Evolutionary conservation across 2,329 filamentous ascomycete genomes (phyloP), one percentile per base, ranked within the genome.

Genomic region (Coniosporium tulheliwenetii): DNA sequence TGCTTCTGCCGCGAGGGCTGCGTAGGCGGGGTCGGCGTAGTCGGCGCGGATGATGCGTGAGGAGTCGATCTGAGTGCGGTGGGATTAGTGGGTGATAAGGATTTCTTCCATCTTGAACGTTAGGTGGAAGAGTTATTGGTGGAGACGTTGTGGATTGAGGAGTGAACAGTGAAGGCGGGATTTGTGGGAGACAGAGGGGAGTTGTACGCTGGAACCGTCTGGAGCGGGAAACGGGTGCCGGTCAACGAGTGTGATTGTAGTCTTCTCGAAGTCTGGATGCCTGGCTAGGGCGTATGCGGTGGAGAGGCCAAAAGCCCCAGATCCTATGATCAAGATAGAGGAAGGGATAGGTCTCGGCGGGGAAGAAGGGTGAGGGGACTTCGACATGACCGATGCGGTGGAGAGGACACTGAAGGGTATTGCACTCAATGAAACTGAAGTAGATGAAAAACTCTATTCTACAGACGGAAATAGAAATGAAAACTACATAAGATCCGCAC

Each of bases 21-120:
- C 74, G 60, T 96, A 96, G 15, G 78, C 73, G 0, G 74, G 64
- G 53, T 89, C 78, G 5, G 83, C 79, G 55, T 96, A 96, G 67
- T 96, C 89, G 32, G 79, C 70, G 30, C 75, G 69, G 39, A 79
- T 66, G 47, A 79, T 78, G 42, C 75, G 73, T 15, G 71, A 76
- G 37, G 65, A 65, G 54, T 79, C 75, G 45, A 77, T 62, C 59
- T 62, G 34, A 5, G 10, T 4, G 16, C 5, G 8, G 32, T 33
- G 10, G 34, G 50, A 54, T 26, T 26, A 26, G 19, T 26, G 19
- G 19, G 19, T 26, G 19, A 26, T 26, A 26, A 4, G 7, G 7
- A 7, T 7, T 7, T 26, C 19, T 26, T 26, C 19, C 19, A 4
- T 26, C 19, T 4, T 26, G n/a, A 26, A 26, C 19, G 19, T 26